Base-by-base conservation (phyloP, 2,329 filamentous ascomycete genomes). In the Juglanconis oblonga region DNA sequence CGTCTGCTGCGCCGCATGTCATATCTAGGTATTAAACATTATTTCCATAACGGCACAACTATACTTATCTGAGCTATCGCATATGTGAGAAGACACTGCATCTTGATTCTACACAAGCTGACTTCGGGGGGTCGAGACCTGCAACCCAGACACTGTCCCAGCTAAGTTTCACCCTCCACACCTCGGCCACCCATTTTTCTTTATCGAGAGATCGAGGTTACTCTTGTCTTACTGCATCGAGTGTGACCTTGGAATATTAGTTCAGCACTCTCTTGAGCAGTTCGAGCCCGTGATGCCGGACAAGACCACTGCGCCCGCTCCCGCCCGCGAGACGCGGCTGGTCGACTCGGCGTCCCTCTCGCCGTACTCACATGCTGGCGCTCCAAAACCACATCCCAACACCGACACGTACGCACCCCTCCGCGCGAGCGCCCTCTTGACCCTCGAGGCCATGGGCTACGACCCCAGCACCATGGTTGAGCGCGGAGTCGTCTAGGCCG, bases 401-500 rank as follows among this genome's bases (percentile, higher is more conserved):
- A 57, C 45, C 29, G 62, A 64, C 33, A 49, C 65, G 13, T 67
- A 67, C 29, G 59, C 61, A 17, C 5, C 55, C 2, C 58, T 65
- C 29, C 65, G 66, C 11, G 54, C 44, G 29, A 50, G 53, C 14
- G 63, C 64, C 7, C 54, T 68, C 32, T 58, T 62, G 3, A 64
- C 38, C 6, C 63, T 66, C 9, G 59, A 63, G 51, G 60, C 62
- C 14, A 64, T 65, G 65, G 64, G 62, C 0, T 64, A 57, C 35
- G 62, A 64, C 31, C 61, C 65, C 2, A 55, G 52, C 4, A 65
- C 59, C 14, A 66, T 68, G 49, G 24, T 40, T 17, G 49, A 58
- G 31, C 49, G 49, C 3, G 67, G 67, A 5, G 65, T 70, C 8
- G 47, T 66, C 9, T 69, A 67, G 67, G 67, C 67, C 7, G 64